Evolutionary conservation across 306 rosid genomes (phyloP), one percentile per base, ranked within the genome.

Genomic region (Vigna angularis): DNA sequence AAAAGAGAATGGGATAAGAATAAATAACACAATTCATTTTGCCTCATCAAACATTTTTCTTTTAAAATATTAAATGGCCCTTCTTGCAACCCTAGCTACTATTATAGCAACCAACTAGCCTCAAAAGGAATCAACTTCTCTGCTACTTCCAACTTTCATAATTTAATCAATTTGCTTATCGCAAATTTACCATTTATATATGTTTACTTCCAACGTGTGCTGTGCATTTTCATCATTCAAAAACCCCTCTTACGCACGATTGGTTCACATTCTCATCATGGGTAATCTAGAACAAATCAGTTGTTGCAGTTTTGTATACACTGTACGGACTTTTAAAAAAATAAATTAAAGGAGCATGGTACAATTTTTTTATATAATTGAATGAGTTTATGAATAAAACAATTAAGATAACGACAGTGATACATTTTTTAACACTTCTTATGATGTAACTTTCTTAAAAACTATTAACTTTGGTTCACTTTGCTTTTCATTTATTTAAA

Each of bases 1-100:
- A 32, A 50, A 71, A 34, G 79, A 77, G 71, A 71, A 65, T 72
- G 75, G 66, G 67, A 71, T 65, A 72, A 71, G 79, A 69, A 70
- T 76, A 44, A 69, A 70, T 76, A 44, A 34, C 36, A 72, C 53
- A 76, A 42, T 42, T 76, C 74, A 40, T 55, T 48, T 66, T 14
- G 34, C 56, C 55, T 45, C 6, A 26, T 44, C 16, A 17, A 59
- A 30, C 36, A 4, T 14, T 30, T 58, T 55, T 77, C 68, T 53
- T 45, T 69, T 68, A 18, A 40, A 59, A 28, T 5, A 44, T 45
- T 14, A 55, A 69, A 66, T 45, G 70, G 42, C 47, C 82, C 75
- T 77, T 53, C 50, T 20, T 20, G 16, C 22, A 70, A 70, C 47
- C 36, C 67, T 61, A 20, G 30, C 61, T 55, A 50, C 44, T 4